These are phyloP conservation scores for Ophiostoma ulmi DNA, from an alignment of 2,329 filamentous ascomycete genomes.

Conservation along the genomic window DNA sequence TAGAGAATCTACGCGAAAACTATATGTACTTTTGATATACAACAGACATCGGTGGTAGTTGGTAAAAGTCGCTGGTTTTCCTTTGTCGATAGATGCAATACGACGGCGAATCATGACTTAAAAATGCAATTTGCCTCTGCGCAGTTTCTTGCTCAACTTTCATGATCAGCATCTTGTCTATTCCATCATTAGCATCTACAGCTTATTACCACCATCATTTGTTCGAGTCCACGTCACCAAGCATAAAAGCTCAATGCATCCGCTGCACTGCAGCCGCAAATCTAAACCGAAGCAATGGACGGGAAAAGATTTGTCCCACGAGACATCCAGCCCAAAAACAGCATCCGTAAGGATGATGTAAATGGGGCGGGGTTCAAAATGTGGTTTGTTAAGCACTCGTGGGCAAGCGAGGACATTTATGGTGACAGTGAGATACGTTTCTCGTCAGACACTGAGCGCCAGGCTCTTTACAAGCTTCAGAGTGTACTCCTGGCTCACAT, in stretches of 20 bases:
- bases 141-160: no score
- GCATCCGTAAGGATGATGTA: no score
- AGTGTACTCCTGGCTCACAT: not conserved
- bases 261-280: no score
- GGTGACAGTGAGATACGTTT: not conserved
- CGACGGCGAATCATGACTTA: no score
- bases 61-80: not conserved
- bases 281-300: no score
- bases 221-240: not conserved
- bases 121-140: no score
- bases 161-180: not conserved
- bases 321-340: no score
- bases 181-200: not conserved
- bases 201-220: not conserved
- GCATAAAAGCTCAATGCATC: no score
- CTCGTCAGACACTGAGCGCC: not conserved
- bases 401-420: not conserved
- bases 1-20: not conserved
- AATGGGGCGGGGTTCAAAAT: not conserved
- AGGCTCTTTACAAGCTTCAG: not conserved
- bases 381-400: no score
- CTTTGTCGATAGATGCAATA: not conserved
- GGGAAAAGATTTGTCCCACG: no score
- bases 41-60: not conserved
- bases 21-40: not conserved